A percentile compares a stretch with the other conserved stretches of the same genome.
Evolutionary conservation across 768 basidiomycete genomes (phyloP).

Genomic region (Hortiboletus campestris): DNA sequence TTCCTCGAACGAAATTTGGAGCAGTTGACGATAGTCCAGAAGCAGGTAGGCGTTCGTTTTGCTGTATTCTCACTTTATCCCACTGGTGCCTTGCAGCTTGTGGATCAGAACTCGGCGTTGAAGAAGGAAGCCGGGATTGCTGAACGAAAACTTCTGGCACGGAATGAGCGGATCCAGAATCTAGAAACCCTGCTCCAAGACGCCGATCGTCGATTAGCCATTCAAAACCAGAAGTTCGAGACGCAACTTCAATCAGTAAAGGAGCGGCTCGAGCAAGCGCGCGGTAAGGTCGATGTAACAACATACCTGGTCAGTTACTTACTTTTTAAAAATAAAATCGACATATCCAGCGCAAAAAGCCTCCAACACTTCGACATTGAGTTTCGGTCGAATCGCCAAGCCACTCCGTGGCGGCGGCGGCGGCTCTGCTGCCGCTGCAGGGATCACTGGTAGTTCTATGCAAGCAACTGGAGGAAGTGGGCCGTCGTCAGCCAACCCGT

Average conservation of each 20-base stretch:
- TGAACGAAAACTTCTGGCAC: slow-evolving; percentile 92
- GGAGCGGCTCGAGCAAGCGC: slow-evolving; percentile 88
- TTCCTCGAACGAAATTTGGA: slow-evolving; percentile 97
- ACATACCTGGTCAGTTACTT: slow-evolving; percentile 13
- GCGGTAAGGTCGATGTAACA: slow-evolving; percentile 55
- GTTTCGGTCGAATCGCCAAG: slow-evolving; percentile 94
- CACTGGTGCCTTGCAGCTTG: slow-evolving; percentile 59
- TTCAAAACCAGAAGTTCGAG: slow-evolving; percentile 96
- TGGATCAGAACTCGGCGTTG: slow-evolving; percentile 94
- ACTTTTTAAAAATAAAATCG: too few species aligned
- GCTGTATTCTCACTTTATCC: not conserved
- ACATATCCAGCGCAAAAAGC: slow-evolving; percentile 73
- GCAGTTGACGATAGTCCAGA: slow-evolving; percentile 92
- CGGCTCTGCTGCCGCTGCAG: slow-evolving; percentile 47
- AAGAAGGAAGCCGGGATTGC: slow-evolving; percentile 98
- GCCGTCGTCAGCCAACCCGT: slow-evolving; percentile 57
- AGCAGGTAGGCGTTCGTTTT: slow-evolving; percentile 62
- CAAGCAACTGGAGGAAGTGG: slow-evolving; percentile 42
- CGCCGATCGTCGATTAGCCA: slow-evolving; percentile 86
- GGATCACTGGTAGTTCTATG: slow-evolving; percentile 38
- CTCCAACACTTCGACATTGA: slow-evolving; percentile 65
- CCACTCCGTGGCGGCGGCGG: slow-evolving; percentile 87
- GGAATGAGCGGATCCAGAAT: slow-evolving; percentile 97
- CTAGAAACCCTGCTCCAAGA: slow-evolving; percentile 91
- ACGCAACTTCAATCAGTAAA: slow-evolving; percentile 88